phyloP scores from a whole-genome alignment of 495 filamentous ascomycete species.

The Entonaema liquescens region DNA sequence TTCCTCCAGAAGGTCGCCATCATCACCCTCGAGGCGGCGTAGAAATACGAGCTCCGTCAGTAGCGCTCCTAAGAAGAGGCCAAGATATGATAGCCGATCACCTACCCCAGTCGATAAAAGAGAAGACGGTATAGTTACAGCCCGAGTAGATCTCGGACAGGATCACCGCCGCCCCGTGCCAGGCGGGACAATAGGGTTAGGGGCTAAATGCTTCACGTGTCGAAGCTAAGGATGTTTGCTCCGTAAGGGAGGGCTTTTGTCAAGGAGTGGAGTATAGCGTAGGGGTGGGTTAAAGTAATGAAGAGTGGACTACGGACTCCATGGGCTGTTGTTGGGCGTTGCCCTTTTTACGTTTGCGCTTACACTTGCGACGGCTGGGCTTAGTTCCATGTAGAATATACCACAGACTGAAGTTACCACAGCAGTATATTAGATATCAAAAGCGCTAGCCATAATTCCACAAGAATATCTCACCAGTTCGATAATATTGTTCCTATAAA shows the following conservation, averaged over 20 bases:
- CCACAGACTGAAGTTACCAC: not conserved
- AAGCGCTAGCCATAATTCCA: not conserved
- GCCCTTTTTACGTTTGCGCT: not conserved
- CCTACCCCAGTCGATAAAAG: conserved; percentile 32
- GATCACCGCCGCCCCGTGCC: conserved; percentile 31
- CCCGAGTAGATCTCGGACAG: conserved; percentile 30
- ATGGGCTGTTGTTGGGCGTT: not conserved
- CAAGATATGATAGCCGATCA: conserved; percentile 31
- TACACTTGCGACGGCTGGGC: not conserved
- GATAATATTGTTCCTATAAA: not conserved
- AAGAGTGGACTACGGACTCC: not conserved
- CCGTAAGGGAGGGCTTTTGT: not conserved
- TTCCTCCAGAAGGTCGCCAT: conserved; percentile 14
- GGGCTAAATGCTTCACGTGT: conserved; percentile 6
- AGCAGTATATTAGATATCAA: conserved; percentile 4
- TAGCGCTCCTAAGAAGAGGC: conserved; percentile 32
- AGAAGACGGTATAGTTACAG: conserved; percentile 45
- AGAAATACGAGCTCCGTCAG: conserved; percentile 34
- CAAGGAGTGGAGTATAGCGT: not conserved
- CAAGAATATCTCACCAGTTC: not conserved
- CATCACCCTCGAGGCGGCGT: conserved; percentile 26
- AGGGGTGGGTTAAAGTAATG: not conserved
- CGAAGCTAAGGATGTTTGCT: not conserved
- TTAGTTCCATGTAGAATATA: conserved; percentile 1
- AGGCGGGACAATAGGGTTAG: conserved; percentile 23